Evolutionary conservation across 2,329 filamentous ascomycete genomes (phyloP).

Genomic region (Fusarium neocosmosporiellum): DNA sequence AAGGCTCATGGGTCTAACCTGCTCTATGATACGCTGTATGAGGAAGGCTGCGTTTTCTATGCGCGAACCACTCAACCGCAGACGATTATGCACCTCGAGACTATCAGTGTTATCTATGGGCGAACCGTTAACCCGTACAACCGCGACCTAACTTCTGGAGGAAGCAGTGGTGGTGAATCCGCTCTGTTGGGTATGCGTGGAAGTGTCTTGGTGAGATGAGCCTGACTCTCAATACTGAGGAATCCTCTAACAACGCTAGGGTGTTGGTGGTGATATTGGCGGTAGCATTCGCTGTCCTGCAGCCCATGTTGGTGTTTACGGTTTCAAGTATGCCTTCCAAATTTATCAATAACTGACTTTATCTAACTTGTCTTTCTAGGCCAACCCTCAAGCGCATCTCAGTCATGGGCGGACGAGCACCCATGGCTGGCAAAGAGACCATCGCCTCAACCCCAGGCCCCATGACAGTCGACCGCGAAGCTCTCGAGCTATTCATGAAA

Average conservation of each 20-base stretch:
- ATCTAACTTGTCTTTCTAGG: constrained; percentile 22
- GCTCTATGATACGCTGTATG: constrained; percentile 45
- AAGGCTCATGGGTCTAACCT: constrained; percentile 48
- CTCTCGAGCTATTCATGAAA: constrained; percentile 51
- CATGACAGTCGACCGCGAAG: constrained; percentile 49
- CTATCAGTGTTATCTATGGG: constrained; percentile 72
- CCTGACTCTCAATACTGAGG: rapidly evolving
- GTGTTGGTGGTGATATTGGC: constrained; percentile 56
- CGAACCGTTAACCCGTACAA: constrained; percentile 73
- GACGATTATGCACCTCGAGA: constrained; percentile 66
- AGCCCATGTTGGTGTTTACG: constrained; percentile 50
- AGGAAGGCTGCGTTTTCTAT: constrained; percentile 52
- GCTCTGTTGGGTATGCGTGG: constrained; percentile 56
- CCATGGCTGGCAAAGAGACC: constrained; percentile 51
- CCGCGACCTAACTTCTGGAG: constrained; percentile 69
- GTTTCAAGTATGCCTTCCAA: constrained; percentile 43
- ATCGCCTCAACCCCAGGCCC: constrained; percentile 48
- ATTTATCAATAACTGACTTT: rapidly evolving
- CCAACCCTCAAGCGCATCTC: constrained; percentile 48
- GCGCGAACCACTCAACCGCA: constrained; percentile 77
- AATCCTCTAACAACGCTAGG: constrained; percentile 27
- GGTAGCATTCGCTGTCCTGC: constrained; percentile 54
- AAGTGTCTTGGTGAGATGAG: constrained; percentile 47
- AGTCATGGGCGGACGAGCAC: constrained; percentile 36
- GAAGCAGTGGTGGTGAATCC: constrained; percentile 69